Evolutionary conservation across 2,329 filamentous ascomycete genomes (phyloP).

Genomic region (Aspergillus puulaauensis): DNA sequence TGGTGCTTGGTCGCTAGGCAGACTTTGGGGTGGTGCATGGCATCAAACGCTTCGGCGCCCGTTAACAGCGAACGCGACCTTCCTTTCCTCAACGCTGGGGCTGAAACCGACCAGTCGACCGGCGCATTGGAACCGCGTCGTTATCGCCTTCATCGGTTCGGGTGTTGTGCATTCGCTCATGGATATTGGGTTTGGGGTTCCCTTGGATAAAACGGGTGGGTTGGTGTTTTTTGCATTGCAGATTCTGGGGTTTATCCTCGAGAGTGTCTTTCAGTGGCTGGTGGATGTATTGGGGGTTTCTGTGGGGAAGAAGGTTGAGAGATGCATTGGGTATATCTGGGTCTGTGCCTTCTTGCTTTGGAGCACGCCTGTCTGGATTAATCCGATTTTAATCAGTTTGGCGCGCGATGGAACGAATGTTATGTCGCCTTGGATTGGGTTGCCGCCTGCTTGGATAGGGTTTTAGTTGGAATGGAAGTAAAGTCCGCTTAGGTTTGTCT

Average conservation of each 20-base stretch:
- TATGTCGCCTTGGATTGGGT: constrained; percentile 17
- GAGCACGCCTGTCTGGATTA: constrained; percentile 19
- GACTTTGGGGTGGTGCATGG: constrained; percentile 24
- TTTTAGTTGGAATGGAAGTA: background rate
- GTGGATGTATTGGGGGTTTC: background rate
- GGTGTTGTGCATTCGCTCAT: constrained; percentile 18
- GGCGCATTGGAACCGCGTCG: constrained; percentile 11
- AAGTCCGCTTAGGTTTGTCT: background rate
- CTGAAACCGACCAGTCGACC: background rate
- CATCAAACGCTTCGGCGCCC: constrained; percentile 21
- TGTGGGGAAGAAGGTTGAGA: background rate
- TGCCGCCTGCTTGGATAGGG: background rate
- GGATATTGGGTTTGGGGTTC: constrained; percentile 20
- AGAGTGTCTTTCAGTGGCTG: background rate
- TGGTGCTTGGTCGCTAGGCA: constrained; percentile 12
- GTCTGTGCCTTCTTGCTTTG: constrained; percentile 16
- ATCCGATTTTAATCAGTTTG: constrained; percentile 18
- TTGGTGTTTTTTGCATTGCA: constrained; percentile 22
- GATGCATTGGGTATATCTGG: constrained; percentile 17
- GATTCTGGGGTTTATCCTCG: constrained; percentile 11
- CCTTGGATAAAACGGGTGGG: constrained; percentile 9
- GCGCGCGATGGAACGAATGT: constrained; percentile 13
- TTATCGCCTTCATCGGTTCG: constrained; percentile 16
- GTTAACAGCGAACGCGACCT: constrained; percentile 16
- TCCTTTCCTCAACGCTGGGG: constrained; percentile 9